Percentiles rank a stretch among this genome's conserved stretches.
Evolutionary conservation across 768 basidiomycete species (phyloP).

Genomic region (Russula earlei): DNA sequence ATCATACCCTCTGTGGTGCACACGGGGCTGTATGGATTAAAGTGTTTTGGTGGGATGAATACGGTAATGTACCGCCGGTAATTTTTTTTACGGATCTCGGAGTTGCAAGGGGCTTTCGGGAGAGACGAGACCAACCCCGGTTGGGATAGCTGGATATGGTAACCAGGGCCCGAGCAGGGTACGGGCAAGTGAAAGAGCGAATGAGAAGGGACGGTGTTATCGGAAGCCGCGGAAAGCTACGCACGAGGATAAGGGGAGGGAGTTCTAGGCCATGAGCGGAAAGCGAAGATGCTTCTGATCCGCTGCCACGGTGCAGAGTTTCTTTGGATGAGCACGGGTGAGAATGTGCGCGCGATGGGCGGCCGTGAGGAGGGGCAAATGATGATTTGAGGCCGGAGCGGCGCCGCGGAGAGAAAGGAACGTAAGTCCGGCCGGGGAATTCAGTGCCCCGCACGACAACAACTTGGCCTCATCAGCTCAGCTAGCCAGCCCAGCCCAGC

Average conservation of each 20-base stretch:
- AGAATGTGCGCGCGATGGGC: constrained; percentile 19
- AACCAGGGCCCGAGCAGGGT: constrained; percentile 1
- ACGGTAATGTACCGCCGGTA: background rate
- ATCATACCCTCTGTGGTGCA: no score
- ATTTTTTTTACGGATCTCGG: constrained; percentile 13
- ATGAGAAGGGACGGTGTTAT: constrained; percentile 17
- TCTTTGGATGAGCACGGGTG: constrained; percentile 14
- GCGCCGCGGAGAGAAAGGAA: constrained; percentile 21
- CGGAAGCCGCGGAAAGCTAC: constrained; percentile 19
- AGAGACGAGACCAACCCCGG: constrained; percentile 6
- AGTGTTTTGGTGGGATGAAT: no score
- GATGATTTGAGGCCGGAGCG: constrained; percentile 20
- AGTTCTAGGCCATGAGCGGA: constrained; percentile 16
- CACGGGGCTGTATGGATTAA: no score
- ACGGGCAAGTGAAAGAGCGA: constrained; percentile 10
- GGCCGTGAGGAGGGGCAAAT: constrained; percentile 15
- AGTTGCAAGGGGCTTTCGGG: constrained; percentile 11
- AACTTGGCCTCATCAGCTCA: no score
- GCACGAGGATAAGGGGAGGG: constrained; percentile 19
- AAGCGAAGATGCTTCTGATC: constrained; percentile 19
- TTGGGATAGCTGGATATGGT: constrained; percentile 5
- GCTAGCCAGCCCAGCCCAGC: no score
- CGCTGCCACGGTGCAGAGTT: constrained; percentile 16
- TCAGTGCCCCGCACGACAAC: constrained; percentile 20
- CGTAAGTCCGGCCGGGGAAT: constrained; percentile 20